These are phyloP conservation scores for Rubroboletus pulcherrimus DNA, from an alignment of 768 basidiomycete genomes.

Conservation along the genomic window DNA sequence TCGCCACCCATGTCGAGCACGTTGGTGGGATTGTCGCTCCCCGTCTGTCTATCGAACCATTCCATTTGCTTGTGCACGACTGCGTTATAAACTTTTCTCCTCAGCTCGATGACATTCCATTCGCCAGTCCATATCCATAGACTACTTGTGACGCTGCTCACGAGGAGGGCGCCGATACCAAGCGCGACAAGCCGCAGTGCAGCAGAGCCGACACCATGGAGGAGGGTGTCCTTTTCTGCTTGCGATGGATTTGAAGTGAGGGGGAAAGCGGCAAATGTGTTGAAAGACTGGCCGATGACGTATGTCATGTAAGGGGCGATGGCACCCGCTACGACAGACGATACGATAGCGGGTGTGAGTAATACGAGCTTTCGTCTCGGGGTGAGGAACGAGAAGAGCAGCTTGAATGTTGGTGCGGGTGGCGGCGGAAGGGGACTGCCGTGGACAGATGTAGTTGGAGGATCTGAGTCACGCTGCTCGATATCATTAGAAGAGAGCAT, in stretches of 20 bases:
- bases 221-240: conserved; percentile 45
- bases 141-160: conserved; percentile 71
- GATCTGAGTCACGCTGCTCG: conserved; percentile 14
- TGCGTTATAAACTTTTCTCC: conserved; percentile 63
- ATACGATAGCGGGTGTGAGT: conserved; percentile 59
- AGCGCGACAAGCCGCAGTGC: conserved; percentile 66
- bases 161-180: conserved; percentile 58
- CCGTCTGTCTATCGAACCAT: conserved; percentile 90
- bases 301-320: conserved; percentile 85
- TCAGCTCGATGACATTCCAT: conserved; percentile 62
- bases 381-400: conserved; percentile 66
- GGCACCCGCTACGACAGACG: conserved; percentile 62
- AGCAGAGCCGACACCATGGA: conserved; percentile 54
- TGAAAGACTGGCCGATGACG: conserved; percentile 74
- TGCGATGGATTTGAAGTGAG: conserved; percentile 37
- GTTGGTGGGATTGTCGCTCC: conserved; percentile 44
- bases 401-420: conserved; percentile 51
- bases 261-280: conserved; percentile 62
- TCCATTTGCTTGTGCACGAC: conserved; percentile 70
- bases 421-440: conserved; percentile 20
- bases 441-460: conserved; percentile 12
- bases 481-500: conserved; percentile 18
- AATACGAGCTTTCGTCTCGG: conserved; percentile 51
- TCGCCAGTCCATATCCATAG: conserved; percentile 92
- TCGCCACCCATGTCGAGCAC: conserved; percentile 35